Evolutionary conservation across 495 filamentous ascomycete species (phyloP).

Genomic region (Tuber microsphaerosporum): DNA sequence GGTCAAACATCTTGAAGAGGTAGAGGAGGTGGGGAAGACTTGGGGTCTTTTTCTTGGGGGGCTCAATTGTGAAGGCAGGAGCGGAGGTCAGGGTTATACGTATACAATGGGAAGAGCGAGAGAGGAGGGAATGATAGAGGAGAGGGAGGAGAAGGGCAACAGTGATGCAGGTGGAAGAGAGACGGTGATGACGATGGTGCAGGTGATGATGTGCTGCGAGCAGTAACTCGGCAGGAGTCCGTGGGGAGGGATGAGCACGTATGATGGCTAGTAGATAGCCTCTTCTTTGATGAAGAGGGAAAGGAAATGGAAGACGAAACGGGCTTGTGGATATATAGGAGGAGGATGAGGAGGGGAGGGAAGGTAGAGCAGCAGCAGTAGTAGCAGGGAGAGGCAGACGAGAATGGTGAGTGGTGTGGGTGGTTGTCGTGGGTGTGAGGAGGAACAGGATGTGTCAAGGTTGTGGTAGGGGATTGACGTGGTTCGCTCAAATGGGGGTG

Average conservation of each 20-base stretch:
- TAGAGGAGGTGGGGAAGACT: constrained; percentile 11
- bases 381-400: not conserved
- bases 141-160: constrained; percentile 20
- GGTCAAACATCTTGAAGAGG: constrained; percentile 36
- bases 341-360: constrained; percentile 18
- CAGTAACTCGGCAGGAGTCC: constrained; percentile 8
- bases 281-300: constrained; percentile 28
- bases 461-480: constrained; percentile 30
- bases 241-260: constrained; percentile 10
- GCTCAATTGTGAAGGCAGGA: constrained; percentile 9
- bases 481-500: constrained; percentile 35
- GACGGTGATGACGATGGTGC: constrained; percentile 12
- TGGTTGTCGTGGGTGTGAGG: not conserved
- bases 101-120: constrained; percentile 16
- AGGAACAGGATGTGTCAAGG: constrained; percentile 3
- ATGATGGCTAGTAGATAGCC: constrained; percentile 30
- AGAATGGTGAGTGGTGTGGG: constrained; percentile 9
- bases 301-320: constrained; percentile 30
- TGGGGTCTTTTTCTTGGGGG: constrained; percentile 15
- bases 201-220: constrained; percentile 14
- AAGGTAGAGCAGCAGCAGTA: not conserved
- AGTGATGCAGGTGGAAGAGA: constrained; percentile 16
- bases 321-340: constrained; percentile 34
- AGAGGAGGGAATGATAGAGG: constrained; percentile 14
- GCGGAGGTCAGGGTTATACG: constrained; percentile 14